phyloP scores from a whole-genome alignment of 805 yeast species.

The Hanseniaspora clermontiae region DNA sequence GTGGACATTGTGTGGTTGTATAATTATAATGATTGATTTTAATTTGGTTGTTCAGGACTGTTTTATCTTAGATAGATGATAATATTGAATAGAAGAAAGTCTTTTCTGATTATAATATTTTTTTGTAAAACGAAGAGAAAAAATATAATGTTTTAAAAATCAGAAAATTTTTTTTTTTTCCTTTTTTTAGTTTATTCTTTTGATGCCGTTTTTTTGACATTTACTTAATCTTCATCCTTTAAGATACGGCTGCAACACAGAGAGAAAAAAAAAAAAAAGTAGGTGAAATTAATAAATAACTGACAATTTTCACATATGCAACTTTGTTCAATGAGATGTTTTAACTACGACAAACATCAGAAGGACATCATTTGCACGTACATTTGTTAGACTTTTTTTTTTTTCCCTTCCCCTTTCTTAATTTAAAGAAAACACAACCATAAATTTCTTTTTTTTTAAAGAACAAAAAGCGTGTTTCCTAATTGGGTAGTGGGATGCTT shows the following conservation, averaged over 20 bases:
- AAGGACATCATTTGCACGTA: no score
- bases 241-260: background rate
- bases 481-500: background rate
- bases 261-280: no score
- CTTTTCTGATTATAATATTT: background rate
- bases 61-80: background rate
- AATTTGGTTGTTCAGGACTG: background rate
- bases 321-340: no score
- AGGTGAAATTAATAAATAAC: no score
- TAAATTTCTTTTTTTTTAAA: no score
- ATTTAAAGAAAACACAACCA: no score
- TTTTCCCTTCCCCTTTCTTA: no score
- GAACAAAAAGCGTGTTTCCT: background rate
- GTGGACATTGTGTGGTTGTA: constrained; percentile 23
- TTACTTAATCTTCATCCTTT: background rate
- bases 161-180: background rate
- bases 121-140: background rate
- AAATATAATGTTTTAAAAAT: background rate
- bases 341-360: no score
- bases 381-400: no score
- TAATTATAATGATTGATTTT: background rate
- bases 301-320: no score
- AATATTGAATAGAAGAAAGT: no score
- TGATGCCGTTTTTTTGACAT: background rate
- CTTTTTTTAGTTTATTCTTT: no score